Evolutionary conservation across 73 alveolate genomes (phyloP), one percentile per base, ranked within the genome.

Genomic region (Effrenium voratum): DNA sequence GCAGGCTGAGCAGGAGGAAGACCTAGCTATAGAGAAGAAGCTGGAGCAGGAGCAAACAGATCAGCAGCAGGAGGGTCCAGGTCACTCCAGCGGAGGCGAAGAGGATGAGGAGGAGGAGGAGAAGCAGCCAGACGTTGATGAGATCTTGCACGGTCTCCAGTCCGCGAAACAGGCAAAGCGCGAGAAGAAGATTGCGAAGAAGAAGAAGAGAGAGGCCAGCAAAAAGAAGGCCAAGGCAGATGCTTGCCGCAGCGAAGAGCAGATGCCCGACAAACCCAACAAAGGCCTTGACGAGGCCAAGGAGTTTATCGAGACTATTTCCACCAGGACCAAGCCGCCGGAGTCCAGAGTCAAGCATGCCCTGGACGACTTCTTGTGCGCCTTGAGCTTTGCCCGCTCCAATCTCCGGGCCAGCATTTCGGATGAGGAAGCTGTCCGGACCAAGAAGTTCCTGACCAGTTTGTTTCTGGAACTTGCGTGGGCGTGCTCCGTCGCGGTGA

Each of bases 391-490:
- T 4, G 83, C 47, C 26, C 32, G 94, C 30, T 5, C 47, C 34
- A 86, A 86, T 63, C 68, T 86, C 12, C 28, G 43, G 2, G 2
- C 3, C n/a, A 36, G 12, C 30, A 59, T 86, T 36, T 0, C 43
- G 2, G 94, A 86, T 0, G 82, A 57, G 45, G 94, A 86, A 36
- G 13, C 41, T 5, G 5, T 24, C 0, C 50, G 82, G 30, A 49
- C 52, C 66, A 55, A 86, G 66, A 19, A 34, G 40, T 86, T 86
- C 66, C 66, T 86, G 34, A n/a, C 59, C 30, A 52, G 81, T 26
- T 40, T 86, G 49, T 86, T 86, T 36, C 47, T 86, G 30, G 94
- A 86, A 82, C 66, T 86, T 47, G 43, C 68, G 6, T 86, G 94
- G 94, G 3, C 47, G 2, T 34, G 66, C 28, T 26, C 45, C 8